phyloP scores from a whole-genome alignment of 2,329 filamentous ascomycete genomes.

The Trichoderma sp. region DNA sequence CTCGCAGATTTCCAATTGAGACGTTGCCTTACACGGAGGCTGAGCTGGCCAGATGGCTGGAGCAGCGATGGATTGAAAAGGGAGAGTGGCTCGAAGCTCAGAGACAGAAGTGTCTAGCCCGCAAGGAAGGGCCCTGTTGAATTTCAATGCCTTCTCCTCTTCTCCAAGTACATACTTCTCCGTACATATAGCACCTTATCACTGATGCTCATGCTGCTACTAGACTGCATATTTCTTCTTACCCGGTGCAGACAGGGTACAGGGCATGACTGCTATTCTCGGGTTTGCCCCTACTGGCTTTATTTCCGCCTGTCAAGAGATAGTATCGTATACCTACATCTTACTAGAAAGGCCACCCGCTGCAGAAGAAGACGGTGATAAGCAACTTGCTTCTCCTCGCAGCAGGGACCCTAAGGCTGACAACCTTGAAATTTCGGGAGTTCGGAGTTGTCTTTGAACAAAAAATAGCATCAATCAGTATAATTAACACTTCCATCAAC shows the following conservation, averaged over 20 bases:
- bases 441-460: background rate
- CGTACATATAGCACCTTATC: background rate
- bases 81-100: constrained; percentile 47
- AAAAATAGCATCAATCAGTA: background rate
- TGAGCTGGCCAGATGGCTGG: constrained; percentile 51
- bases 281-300: background rate
- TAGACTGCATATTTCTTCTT: background rate
- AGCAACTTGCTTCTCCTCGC: background rate
- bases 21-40: constrained; percentile 48
- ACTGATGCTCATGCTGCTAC: background rate
- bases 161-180: background rate
- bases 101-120: constrained; percentile 24
- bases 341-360: background rate
- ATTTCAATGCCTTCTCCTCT: background rate
- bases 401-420: background rate
- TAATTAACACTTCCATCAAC: background rate
- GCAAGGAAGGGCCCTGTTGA: background rate
- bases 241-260: background rate
- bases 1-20: constrained; percentile 47
- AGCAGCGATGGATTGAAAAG: constrained; percentile 53
- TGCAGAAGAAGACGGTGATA: background rate
- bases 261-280: background rate
- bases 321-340: background rate
- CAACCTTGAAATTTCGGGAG: background rate
- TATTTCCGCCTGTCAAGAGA: background rate